A percentile compares a stretch with the other conserved stretches of the same genome.
These are phyloP conservation scores for Astragalus glycyphyllos DNA, from an alignment of 306 rosid species.

Conservation along the genomic window DNA sequence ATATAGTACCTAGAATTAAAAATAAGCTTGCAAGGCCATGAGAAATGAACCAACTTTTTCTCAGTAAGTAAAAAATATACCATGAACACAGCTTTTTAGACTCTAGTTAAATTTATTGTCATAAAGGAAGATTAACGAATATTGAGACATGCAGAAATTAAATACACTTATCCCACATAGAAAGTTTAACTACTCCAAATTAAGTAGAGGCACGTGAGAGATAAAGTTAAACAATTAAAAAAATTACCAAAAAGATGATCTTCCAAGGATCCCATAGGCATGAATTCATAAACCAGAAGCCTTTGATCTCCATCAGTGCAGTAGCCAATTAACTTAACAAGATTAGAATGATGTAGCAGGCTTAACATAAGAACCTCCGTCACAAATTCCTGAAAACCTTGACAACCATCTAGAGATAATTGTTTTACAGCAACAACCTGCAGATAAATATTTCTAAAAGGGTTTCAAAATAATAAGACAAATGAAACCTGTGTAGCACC, in stretches of 20 bases:
- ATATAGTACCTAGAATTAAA: slow-evolving; percentile 26
- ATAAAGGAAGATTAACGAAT: background rate
- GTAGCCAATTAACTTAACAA: slow-evolving; percentile 88
- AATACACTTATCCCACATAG: no score
- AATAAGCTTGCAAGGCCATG: slow-evolving; percentile 4
- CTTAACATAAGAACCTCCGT: slow-evolving; percentile 97
- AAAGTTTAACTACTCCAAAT: background rate
- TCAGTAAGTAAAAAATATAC: slow-evolving; percentile 17
- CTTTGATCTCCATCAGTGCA: slow-evolving; percentile 98
- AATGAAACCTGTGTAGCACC: no score
- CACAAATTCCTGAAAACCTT: slow-evolving; percentile 92
- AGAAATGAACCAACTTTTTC: slow-evolving; percentile 24
- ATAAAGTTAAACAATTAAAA: slow-evolving; percentile 24
- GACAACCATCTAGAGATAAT: slow-evolving; percentile 79
- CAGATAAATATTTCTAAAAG: background rate
- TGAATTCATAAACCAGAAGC: slow-evolving; percentile 84
- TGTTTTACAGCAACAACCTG: slow-evolving; percentile 94
- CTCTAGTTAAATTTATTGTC: slow-evolving; percentile 14
- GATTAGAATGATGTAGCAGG: slow-evolving; percentile 85
- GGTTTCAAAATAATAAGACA: background rate
- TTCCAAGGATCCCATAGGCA: slow-evolving; percentile 86
- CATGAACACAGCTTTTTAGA: background rate
- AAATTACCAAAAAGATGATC: slow-evolving; percentile 79
- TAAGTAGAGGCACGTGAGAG: background rate
- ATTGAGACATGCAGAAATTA: no score